Evolutionary conservation across 768 basidiomycete genomes (phyloP), one percentile per base, ranked within the genome.

Genomic region (Boletales sp.): DNA sequence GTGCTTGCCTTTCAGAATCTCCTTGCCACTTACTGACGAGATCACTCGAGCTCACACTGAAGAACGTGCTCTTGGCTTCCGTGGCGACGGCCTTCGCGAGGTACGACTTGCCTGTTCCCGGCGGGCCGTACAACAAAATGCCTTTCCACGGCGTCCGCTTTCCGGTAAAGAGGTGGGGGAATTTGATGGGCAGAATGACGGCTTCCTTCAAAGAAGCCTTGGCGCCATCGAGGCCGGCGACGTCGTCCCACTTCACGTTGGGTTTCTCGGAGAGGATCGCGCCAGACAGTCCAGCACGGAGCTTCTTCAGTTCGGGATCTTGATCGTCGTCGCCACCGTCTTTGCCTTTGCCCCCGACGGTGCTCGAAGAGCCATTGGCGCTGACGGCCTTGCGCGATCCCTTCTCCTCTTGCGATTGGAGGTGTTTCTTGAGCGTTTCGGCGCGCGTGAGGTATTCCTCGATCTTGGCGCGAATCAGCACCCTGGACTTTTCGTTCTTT

Each of bases 21-120:
- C 97, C 97, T 74, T 98, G 97, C 97, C 97, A 99, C 68, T 98
- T 99, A 69, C 92, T 94, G 48, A 98, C 97, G 48, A 99, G 76
- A 64, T 98, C 97, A 66, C 86, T 86, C 19, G 90, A 93, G 62
- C 89, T 92, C 53, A 99, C 93, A 56, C 87, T 91, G 74, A 95
- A 98, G 78, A 99, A 99, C 9, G 95, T 97, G 69, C 94, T 94
- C 74, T 98, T 97, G 46, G 97, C 94, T 70, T 99, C 97, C 13
- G 97, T 99, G 15, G 97, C 97, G 19, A 99, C 97, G 0, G 97
- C 97, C 69, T 99, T 99, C 3, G 97, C 97, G 38, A 99, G 80
- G 66, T 86, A 98, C 38, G 86, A 90, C 73, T 99, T 99, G 13
- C 97, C 97, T 10, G 97, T 98, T 3, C 97, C 97, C 0, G 97